Evolutionary conservation across 2,329 filamentous ascomycete genomes (phyloP).

Genomic region (Hypomyces rosellus): DNA sequence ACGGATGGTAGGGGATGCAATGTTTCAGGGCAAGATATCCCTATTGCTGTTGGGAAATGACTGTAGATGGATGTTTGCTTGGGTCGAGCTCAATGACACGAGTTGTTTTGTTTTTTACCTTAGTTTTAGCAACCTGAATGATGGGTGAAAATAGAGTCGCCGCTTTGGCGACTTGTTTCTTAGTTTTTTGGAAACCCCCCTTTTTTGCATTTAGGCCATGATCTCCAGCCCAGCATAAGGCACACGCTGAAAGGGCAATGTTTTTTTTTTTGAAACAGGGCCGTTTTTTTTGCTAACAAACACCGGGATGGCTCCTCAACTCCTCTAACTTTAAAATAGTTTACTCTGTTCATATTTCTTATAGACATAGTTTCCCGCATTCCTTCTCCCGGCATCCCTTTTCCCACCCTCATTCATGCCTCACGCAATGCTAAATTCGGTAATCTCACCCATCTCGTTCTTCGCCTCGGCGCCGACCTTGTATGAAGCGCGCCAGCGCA

Average conservation of each 20-base stretch:
- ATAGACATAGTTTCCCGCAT: background rate
- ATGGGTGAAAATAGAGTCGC: too few relatives aligned
- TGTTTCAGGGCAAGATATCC: background rate
- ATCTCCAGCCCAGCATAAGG: too few relatives aligned
- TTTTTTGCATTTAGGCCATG: too few relatives aligned
- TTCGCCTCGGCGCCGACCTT: constrained; percentile 58
- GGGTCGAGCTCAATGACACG: background rate
- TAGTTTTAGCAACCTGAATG: too few relatives aligned
- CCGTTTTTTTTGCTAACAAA: too few relatives aligned
- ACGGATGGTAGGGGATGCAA: background rate
- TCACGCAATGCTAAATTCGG: constrained; percentile 68
- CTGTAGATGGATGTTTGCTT: background rate
- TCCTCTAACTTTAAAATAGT: constrained; percentile 1
- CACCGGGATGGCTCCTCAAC: background rate
- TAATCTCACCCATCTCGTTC: constrained; percentile 80
- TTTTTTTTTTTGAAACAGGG: too few relatives aligned
- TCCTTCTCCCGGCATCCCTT: background rate
- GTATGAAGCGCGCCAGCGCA: constrained; percentile 86
- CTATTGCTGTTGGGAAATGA: background rate
- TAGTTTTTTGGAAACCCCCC: too few relatives aligned
- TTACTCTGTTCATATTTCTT: too few relatives aligned
- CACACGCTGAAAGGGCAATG: too few relatives aligned
- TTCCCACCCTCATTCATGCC: background rate
- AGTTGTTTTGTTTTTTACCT: too few relatives aligned
- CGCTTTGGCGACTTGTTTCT: too few relatives aligned